Conservation (phyloP, 2,329 filamentous ascomycete species). For the Sporothrix brunneoviolacea region DNA sequence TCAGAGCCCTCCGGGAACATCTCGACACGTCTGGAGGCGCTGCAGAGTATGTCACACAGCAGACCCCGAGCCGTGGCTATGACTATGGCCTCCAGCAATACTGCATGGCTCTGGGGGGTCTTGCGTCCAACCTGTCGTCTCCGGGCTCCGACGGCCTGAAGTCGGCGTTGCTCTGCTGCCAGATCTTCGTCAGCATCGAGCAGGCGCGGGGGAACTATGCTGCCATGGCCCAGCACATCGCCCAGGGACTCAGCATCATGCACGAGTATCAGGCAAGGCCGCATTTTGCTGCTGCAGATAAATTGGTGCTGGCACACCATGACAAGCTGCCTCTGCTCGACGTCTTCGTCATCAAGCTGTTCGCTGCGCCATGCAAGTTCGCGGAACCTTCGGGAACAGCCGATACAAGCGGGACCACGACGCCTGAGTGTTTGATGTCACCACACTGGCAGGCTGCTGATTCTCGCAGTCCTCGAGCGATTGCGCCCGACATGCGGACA, state of each 20-base stretch:
- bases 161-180: constrained; percentile 39
- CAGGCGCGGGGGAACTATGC: constrained; percentile 34
- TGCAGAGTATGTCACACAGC: constrained; percentile 23
- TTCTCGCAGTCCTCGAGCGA: neutral
- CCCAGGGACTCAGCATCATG: constrained; percentile 38
- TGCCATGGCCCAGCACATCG: constrained; percentile 37
- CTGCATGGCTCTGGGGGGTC: constrained; percentile 32
- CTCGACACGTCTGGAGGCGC: constrained; percentile 29
- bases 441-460: neutral
- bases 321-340: constrained; percentile 31
- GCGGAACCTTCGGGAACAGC: constrained; percentile 8
- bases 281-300: neutral
- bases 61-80: constrained; percentile 24
- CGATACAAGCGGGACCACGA: no score
- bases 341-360: constrained; percentile 36
- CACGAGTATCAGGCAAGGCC: constrained; percentile 34
- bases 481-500: constrained; percentile 32
- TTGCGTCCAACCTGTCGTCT: constrained; percentile 33
- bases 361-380: constrained; percentile 36
- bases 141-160: constrained; percentile 26
- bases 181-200: constrained; percentile 42
- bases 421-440: no score
- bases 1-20: constrained; percentile 33
- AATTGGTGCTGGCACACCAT: constrained; percentile 19
- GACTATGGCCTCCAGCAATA: constrained; percentile 37